phyloP scores from a whole-genome alignment of 768 basidiomycete genomes.

The Crucibulum laeve region DNA sequence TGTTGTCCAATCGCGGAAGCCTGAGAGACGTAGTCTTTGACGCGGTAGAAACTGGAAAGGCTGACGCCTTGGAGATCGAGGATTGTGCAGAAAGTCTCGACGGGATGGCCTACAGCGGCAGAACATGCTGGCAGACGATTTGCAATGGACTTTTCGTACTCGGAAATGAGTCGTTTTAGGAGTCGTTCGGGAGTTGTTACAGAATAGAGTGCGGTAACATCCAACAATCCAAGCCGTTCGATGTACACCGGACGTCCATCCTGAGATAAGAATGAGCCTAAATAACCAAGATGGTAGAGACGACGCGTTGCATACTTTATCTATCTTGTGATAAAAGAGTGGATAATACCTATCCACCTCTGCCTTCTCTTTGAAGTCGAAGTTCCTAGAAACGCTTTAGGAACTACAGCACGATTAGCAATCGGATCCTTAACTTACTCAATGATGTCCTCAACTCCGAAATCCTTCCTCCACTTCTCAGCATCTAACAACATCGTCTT shows the following conservation, averaged over 20 bases:
- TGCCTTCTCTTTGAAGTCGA: slow-evolving; percentile 79
- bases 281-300: background rate
- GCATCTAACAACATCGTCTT: background rate
- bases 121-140: slow-evolving; percentile 82
- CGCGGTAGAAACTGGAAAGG: slow-evolving; percentile 78
- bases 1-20: slow-evolving; percentile 83
- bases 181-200: slow-evolving; percentile 85
- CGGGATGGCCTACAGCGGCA: slow-evolving; percentile 67
- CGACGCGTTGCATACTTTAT: slow-evolving; percentile 58
- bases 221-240: slow-evolving; percentile 86
- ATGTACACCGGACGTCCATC: slow-evolving; percentile 96
- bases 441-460: background rate
- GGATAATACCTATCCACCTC: slow-evolving; percentile 92
- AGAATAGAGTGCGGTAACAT: slow-evolving; percentile 77
- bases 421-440: too few relatives aligned
- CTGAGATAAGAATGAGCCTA: slow-evolving; percentile 31
- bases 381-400: slow-evolving; percentile 61
- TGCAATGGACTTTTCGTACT: slow-evolving; percentile 87
- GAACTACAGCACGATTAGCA: too few relatives aligned
- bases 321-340: slow-evolving; percentile 93
- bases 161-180: slow-evolving; percentile 81
- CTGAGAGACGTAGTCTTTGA: slow-evolving; percentile 85
- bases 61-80: slow-evolving; percentile 77
- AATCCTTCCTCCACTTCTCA: background rate
- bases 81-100: slow-evolving; percentile 98